phyloP scores from a whole-genome alignment of 192 early-diverging fungal species.

The Phlyctochytrium planicorne region DNA sequence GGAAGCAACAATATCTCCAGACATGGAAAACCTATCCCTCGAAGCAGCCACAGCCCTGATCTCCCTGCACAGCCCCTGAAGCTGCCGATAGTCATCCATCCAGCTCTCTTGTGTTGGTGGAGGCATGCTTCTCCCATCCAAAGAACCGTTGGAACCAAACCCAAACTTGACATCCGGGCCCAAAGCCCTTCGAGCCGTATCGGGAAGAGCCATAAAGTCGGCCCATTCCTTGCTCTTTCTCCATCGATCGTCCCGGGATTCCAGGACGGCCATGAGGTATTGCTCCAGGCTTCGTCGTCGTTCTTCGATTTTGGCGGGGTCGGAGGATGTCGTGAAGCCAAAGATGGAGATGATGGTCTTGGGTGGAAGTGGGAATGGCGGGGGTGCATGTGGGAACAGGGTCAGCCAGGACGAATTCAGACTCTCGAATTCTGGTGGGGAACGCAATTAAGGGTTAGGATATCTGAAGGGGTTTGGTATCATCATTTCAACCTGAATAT shows the following conservation, averaged over 20 bases:
- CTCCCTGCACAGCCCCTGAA: conserved; percentile 64
- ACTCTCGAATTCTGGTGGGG: conserved; percentile 78
- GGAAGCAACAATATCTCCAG: conserved; percentile 72
- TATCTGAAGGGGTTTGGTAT: not conserved
- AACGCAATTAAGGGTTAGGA: conserved; percentile 15
- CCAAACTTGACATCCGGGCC: not conserved
- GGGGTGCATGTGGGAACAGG: conserved; percentile 64
- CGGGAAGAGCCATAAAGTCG: conserved; percentile 72
- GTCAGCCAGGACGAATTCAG: conserved; percentile 62
- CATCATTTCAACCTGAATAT: conserved; percentile 18
- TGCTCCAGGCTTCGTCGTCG: conserved; percentile 74
- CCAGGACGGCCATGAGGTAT: conserved; percentile 74
- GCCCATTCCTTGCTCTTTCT: conserved; percentile 68
- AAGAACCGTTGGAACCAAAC: not conserved
- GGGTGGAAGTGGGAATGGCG: conserved; percentile 67
- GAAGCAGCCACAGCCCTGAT: conserved; percentile 70
- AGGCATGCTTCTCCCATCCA: not conserved
- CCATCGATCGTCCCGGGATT: conserved; percentile 74
- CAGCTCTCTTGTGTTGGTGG: conserved; percentile 71
- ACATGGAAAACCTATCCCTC: conserved; percentile 69
- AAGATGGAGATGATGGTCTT: conserved; percentile 65
- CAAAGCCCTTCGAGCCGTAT: conserved; percentile 29
- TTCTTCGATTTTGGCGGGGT: conserved; percentile 67
- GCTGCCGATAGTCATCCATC: conserved; percentile 71
- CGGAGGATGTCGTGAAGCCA: conserved; percentile 47